A percentile compares a stretch with the other conserved stretches of the same genome.
Conservation (phyloP, 148 eudicot species). For the Chenopodium quinoa region DNA sequence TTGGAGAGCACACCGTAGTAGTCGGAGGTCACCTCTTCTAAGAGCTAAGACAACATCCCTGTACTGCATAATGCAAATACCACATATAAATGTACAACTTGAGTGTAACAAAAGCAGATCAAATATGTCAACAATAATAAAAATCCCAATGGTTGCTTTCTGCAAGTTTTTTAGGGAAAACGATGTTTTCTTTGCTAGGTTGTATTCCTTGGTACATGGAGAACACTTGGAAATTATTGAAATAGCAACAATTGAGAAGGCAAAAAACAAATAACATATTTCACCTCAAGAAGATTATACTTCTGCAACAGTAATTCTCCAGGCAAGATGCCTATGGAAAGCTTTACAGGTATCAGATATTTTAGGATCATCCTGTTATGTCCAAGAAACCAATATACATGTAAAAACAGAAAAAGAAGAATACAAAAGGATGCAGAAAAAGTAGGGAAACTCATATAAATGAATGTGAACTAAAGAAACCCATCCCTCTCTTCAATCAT, state of each 20-base stretch:
- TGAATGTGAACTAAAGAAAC: background rate
- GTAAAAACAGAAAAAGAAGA: background rate
- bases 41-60: slow-evolving; percentile 69
- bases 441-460: background rate
- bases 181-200: background rate
- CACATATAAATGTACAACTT: slow-evolving; percentile 1
- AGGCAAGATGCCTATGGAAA: slow-evolving; percentile 88
- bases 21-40: slow-evolving; percentile 85
- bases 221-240: too few species aligned
- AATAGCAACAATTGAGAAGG: background rate
- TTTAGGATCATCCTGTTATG: slow-evolving; percentile 83
- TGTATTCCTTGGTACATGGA: background rate
- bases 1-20: slow-evolving; percentile 76
- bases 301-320: slow-evolving; percentile 55
- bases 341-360: slow-evolving; percentile 96
- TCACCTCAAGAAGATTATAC: slow-evolving; percentile 83
- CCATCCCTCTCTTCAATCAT: background rate
- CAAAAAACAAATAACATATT: slow-evolving; percentile 12
- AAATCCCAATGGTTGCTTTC: background rate
- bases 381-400: slow-evolving; percentile 15
- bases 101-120: background rate
- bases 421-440: background rate
- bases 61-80: slow-evolving; percentile 46
- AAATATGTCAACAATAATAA: background rate
- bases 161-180: background rate